Conservation (phyloP, 2,329 filamentous ascomycete genomes). For the Sodiomyces alkalinus region DNA sequence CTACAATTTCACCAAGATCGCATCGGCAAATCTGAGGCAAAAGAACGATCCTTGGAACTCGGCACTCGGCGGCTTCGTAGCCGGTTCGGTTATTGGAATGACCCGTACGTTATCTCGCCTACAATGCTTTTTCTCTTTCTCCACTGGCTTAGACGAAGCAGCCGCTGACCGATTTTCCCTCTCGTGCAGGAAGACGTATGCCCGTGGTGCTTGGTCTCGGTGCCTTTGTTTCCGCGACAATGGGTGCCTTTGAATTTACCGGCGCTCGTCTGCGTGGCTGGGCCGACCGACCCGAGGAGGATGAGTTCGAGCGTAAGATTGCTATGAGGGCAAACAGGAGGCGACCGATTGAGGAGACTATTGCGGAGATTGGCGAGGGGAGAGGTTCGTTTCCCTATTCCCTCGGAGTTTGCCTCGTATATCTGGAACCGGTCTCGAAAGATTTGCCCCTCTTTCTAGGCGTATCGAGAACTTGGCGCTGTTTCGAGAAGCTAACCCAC, state of each 20-base stretch:
- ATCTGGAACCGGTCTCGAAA: conserved; percentile 1
- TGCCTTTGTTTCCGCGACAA: conserved; percentile 33
- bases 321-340: conserved; percentile 57
- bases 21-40: conserved; percentile 71
- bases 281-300: conserved; percentile 35
- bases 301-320: conserved; percentile 65
- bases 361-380: conserved; percentile 72
- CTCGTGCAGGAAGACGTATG: conserved; percentile 32
- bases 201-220: conserved; percentile 58
- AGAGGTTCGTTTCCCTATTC: conserved; percentile 50
- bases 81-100: conserved; percentile 58
- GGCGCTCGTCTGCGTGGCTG: conserved; percentile 40
- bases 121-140: no score
- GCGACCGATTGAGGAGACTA: conserved; percentile 61
- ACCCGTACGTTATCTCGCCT: conserved; percentile 41
- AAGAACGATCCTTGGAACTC: conserved; percentile 69
- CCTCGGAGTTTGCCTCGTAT: no score
- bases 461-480: no score
- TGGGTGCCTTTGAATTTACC: conserved; percentile 54
- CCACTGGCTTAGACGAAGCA: no score
- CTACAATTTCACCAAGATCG: conserved; percentile 63
- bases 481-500: no score
- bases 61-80: conserved; percentile 60
- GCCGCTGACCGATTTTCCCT: conserved; percentile 1
- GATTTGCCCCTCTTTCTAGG: no score